Conservation (phyloP, 169 alveolate genomes). For the Eimeria necatrix region DNA sequence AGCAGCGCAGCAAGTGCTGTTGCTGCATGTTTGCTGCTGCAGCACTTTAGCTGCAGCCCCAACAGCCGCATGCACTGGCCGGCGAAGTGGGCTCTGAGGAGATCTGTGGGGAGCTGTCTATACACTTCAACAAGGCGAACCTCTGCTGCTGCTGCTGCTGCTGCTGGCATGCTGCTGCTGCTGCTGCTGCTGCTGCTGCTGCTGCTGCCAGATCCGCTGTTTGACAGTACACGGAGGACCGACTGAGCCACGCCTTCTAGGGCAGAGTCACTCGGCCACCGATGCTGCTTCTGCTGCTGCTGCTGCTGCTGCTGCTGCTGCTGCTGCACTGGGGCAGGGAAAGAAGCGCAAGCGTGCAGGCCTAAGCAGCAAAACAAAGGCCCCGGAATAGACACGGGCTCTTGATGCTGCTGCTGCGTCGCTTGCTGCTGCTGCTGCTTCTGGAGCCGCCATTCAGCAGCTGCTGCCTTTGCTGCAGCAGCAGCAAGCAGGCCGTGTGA, state of each 20-base stretch:
- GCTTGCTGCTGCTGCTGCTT: not conserved
- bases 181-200: not conserved
- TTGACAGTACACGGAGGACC: not conserved
- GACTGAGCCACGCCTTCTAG: too few relatives aligned
- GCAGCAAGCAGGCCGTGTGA: not conserved
- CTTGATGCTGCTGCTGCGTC: not conserved
- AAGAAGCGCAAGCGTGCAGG: not conserved
- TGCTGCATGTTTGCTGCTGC: slow-evolving; percentile 3
- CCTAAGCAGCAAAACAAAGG: not conserved
- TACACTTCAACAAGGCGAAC: not conserved
- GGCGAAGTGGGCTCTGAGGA: not conserved
- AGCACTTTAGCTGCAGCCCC: not conserved
- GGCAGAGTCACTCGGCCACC: too few relatives aligned
- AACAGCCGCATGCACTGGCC: slow-evolving; percentile 4
- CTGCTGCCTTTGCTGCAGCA: slow-evolving; percentile 4
- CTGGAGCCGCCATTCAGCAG: not conserved
- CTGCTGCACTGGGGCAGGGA: not conserved
- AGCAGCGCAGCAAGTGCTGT: not conserved
- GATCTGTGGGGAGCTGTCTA: not conserved
- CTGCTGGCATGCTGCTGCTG: not conserved
- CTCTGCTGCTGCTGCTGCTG: not conserved
- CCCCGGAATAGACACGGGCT: not conserved
- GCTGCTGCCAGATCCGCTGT: not conserved
- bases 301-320: not conserved
- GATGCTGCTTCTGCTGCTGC: not conserved